Percentiles rank a stretch among this genome's conserved stretches.
These are phyloP conservation scores for Xylaria sp. DNA, from an alignment of 2,329 filamentous ascomycete genomes.

Conservation along the genomic window DNA sequence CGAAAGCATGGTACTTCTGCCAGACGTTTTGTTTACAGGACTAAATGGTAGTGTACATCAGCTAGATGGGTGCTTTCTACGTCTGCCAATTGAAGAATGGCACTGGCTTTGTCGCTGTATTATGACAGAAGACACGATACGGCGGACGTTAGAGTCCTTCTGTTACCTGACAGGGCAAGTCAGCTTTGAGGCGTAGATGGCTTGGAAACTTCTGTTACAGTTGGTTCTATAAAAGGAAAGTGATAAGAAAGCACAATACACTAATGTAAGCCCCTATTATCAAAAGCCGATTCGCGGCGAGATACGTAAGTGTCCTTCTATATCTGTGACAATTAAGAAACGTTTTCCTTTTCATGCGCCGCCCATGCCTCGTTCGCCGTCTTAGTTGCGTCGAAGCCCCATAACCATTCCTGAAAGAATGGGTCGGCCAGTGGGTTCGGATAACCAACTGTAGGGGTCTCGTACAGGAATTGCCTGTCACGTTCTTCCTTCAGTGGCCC, in stretches of 20 bases:
- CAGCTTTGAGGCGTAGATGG: background rate
- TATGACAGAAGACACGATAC: no score
- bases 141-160: no score
- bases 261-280: background rate
- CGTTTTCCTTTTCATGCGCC: conserved; percentile 4
- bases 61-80: no score
- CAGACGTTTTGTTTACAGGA: background rate
- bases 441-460: conserved; percentile 38
- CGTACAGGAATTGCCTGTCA: conserved; percentile 36
- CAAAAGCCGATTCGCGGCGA: background rate
- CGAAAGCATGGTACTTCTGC: background rate
- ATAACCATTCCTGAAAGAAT: conserved; percentile 43
- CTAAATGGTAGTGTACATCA: background rate
- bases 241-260: background rate
- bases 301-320: background rate
- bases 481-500: conserved; percentile 40
- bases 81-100: no score
- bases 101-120: no score
- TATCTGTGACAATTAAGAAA: background rate
- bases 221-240: background rate
- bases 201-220: background rate
- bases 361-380: conserved; percentile 38
- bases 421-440: conserved; percentile 41
- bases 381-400: conserved; percentile 38
- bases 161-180: background rate